Evolutionary conservation across 2,329 filamentous ascomycete genomes (phyloP).

Genomic region (Bipolaris sorokiniana): DNA sequence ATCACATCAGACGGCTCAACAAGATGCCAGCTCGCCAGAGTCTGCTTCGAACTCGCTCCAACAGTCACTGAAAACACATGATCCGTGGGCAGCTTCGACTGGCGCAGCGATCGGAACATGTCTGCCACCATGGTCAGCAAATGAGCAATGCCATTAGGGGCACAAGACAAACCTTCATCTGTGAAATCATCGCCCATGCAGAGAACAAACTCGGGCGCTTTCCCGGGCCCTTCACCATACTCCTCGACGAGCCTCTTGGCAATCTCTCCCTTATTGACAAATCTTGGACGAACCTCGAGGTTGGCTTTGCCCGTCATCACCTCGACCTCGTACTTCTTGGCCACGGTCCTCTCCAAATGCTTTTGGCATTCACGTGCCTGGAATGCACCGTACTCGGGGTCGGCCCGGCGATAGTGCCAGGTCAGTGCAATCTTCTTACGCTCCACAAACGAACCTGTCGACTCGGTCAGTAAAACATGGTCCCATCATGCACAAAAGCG

Average conservation of each 20-base stretch:
- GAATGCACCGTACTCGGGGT: slow-evolving; percentile 81
- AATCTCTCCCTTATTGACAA: slow-evolving; percentile 98
- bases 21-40: slow-evolving; percentile 86
- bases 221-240: slow-evolving; percentile 64
- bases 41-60: slow-evolving; percentile 89
- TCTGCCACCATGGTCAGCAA: slow-evolving; percentile 53
- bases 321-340: slow-evolving; percentile 84
- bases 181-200: slow-evolving; percentile 96
- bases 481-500: too few relatives aligned
- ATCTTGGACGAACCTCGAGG: slow-evolving; percentile 92
- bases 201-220: slow-evolving; percentile 81
- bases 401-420: slow-evolving; percentile 94
- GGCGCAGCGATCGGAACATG: slow-evolving; percentile 80
- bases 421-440: slow-evolving; percentile 92
- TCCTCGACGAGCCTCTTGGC: slow-evolving; percentile 79
- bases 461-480: slow-evolving; percentile 19
- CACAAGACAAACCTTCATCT: slow-evolving; percentile 75
- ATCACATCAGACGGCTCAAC: slow-evolving; percentile 89
- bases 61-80: slow-evolving; percentile 91
- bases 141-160: background rate
- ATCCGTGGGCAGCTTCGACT: slow-evolving; percentile 62
- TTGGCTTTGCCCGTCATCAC: slow-evolving; percentile 98
- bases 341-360: slow-evolving; percentile 78
- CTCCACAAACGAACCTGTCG: slow-evolving; percentile 83
- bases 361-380: slow-evolving; percentile 82